A percentile compares a stretch with the other conserved stretches of the same genome.
Evolutionary conservation across 2,329 filamentous ascomycete species (phyloP).

Genomic region (Xylariaceae sp.): DNA sequence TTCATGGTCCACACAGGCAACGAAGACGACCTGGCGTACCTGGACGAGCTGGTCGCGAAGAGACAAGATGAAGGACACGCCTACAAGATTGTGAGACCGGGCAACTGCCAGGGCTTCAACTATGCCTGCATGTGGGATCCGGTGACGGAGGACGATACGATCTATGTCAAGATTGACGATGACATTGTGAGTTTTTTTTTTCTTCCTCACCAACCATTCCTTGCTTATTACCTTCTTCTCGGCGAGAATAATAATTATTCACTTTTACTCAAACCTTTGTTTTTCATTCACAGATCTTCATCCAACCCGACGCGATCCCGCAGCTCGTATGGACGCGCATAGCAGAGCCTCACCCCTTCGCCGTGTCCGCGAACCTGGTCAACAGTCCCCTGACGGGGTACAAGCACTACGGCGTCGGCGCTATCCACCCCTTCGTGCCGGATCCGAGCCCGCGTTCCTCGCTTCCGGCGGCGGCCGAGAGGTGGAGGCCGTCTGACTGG

Average conservation of each 20-base stretch:
- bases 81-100: constrained; percentile 34
- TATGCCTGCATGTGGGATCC: constrained; percentile 34
- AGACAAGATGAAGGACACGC: constrained; percentile 8
- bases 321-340: constrained; percentile 48
- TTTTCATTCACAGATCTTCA: constrained; percentile 26
- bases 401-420: constrained; percentile 48
- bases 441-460: constrained; percentile 33
- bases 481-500: constrained; percentile 36
- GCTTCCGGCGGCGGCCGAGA: constrained; percentile 24
- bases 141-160: constrained; percentile 30
- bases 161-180: constrained; percentile 42
- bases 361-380: constrained; percentile 51
- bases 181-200: constrained; percentile 33
- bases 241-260: no score
- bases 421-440: constrained; percentile 48
- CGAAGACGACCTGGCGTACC: constrained; percentile 34
- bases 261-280: no score
- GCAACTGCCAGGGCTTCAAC: constrained; percentile 30
- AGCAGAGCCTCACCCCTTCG: constrained; percentile 43
- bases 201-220: constrained; percentile 1
- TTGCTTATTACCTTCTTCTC: no score
- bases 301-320: constrained; percentile 39
- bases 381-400: constrained; percentile 50
- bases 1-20: constrained; percentile 40
- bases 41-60: constrained; percentile 34